A percentile compares a stretch with the other conserved stretches of the same genome.
Evolutionary conservation across 129 eudicot species (phyloP).

Genomic region (Flaveria robusta): DNA sequence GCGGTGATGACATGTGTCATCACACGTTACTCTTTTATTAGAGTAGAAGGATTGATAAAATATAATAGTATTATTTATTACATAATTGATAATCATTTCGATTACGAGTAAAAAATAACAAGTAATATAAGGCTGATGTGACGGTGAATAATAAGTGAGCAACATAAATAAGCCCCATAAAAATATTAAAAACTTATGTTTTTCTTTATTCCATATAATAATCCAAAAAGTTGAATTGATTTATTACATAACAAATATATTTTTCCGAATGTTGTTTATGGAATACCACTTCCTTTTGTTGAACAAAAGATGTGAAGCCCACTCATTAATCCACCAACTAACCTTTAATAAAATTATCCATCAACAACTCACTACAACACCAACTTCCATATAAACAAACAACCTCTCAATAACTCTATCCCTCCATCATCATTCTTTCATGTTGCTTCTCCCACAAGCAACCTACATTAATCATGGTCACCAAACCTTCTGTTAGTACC

Average conservation of each 20-base stretch:
- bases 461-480: conserved; percentile 32
- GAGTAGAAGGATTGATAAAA: too few relatives aligned
- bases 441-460: conserved; percentile 15
- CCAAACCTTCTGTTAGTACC: conserved; percentile 33
- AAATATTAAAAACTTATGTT: too few relatives aligned
- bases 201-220: background rate
- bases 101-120: too few relatives aligned
- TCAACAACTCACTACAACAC: conserved; percentile 11
- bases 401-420: conserved; percentile 24
- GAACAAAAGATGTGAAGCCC: conserved; percentile 35
- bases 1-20: too few relatives aligned
- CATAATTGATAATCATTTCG: too few relatives aligned
- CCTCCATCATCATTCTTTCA: conserved; percentile 12
- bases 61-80: too few relatives aligned
- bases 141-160: too few relatives aligned
- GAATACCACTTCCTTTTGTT: conserved; percentile 30
- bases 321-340: conserved; percentile 36
- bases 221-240: background rate
- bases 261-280: conserved; percentile 20
- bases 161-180: too few relatives aligned
- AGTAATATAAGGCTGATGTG: too few relatives aligned
- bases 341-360: conserved; percentile 22
- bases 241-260: background rate
- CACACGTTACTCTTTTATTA: too few relatives aligned
- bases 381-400: conserved; percentile 33